Evolutionary conservation across 1,284 basidiomycete genomes (phyloP).

Genomic region (Thecaphora thlaspeos): DNA sequence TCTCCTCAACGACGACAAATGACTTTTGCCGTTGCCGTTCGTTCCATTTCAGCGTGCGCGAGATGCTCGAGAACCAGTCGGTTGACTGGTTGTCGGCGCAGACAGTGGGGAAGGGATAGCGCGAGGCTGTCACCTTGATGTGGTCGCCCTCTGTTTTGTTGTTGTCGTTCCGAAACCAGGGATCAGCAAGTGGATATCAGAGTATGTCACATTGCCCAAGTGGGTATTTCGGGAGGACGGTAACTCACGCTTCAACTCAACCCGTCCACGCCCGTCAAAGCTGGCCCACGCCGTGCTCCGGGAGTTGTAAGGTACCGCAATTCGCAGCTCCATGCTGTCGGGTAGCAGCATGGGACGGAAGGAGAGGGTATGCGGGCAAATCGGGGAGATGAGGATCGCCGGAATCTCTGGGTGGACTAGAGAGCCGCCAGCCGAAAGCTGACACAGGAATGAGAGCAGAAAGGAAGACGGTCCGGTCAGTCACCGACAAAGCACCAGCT

Average conservation of each 20-base stretch:
- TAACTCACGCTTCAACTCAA: slow-evolving; percentile 71
- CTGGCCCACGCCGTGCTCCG: slow-evolving; percentile 97
- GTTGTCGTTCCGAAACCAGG: no score
- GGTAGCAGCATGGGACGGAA: slow-evolving; percentile 95
- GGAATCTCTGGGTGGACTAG: slow-evolving; percentile 98
- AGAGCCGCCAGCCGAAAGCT: slow-evolving; percentile 92
- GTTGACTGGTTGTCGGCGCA: slow-evolving; percentile 95
- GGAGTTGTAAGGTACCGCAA: slow-evolving; percentile 98
- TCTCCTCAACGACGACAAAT: slow-evolving; percentile 67
- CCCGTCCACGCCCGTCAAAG: slow-evolving; percentile 93
- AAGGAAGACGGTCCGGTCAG: no score
- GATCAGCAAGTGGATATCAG: no score
- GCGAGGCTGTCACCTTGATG: slow-evolving; percentile 96
- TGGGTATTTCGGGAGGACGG: no score
- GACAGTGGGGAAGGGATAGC: slow-evolving; percentile 97
- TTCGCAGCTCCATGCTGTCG: slow-evolving; percentile 96
- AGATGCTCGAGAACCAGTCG: slow-evolving; percentile 97
- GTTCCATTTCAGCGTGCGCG: slow-evolving; percentile 84
- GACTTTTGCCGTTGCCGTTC: slow-evolving; percentile 55
- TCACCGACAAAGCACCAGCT: no score
- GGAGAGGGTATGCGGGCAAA: slow-evolving; percentile 96
- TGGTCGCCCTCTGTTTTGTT: slow-evolving; percentile 86
- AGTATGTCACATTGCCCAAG: no score
- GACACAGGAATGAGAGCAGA: background rate
- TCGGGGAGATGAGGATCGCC: slow-evolving; percentile 91